Evolutionary conservation across 192 early-diverging fungal species (phyloP), one percentile per base, ranked within the genome.

Genomic region (Allomyces macrogynus): DNA sequence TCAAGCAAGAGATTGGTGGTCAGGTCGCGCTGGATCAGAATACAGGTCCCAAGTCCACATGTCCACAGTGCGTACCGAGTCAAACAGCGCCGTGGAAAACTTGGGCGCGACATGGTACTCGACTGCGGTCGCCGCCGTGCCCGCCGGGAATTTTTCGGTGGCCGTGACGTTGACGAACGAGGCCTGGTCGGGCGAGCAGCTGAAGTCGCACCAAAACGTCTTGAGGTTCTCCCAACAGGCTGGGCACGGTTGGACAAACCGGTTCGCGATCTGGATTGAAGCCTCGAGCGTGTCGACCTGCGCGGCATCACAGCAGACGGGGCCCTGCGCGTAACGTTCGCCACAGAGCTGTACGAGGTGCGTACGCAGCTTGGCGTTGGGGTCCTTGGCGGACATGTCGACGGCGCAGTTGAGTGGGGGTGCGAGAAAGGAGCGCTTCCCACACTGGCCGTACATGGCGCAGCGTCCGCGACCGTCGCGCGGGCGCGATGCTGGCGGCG

Each of bases 221-320:
- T 79, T 63, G 64, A 85, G 81, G 63, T 85, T 85, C n/a, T 74
- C 68, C 81, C 80, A 85, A 64, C 83, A 85, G 1, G 83, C 83
- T 23, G 83, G 83, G 65, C 83, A 85, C 9, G 80, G 73, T 3
- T 75, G 70, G 42, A 83, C 76, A 54, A 85, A 74, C 14, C 72
- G 73, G n/a, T 79, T 76, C 11, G 77, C 80, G 27, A 74, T 72
- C 63, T 80, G 76, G 27, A 77, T 76, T 64, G 74, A 76, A 12
- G 71, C 65, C 8, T 73, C 65, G 16, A 85, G 65, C 62, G 69
- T 67, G 49, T 76, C 69, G 23, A 82, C 62, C 67, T 85, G 83
- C 32, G 68, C 66, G n/a, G 74, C 67, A 60, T 77, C 77, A 65
- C 83, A 85, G 68, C 83, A 85, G 24, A 73, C 76, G 40, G 69